A percentile compares a stretch with the other conserved stretches of the same genome.
Evolutionary conservation across 2,329 filamentous ascomycete genomes (phyloP).

Genomic region (Cytospora piceicola): DNA sequence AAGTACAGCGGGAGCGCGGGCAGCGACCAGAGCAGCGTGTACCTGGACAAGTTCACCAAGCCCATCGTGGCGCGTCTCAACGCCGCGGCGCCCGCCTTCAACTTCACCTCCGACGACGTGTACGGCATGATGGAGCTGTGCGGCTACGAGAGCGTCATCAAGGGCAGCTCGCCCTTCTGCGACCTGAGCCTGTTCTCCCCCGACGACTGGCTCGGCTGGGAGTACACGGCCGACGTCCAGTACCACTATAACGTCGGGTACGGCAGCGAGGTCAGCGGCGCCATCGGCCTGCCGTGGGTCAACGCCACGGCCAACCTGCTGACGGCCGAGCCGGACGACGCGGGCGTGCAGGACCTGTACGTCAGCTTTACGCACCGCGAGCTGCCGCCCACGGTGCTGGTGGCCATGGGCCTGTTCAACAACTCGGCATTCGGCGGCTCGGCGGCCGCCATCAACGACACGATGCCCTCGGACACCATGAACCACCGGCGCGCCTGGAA

Average conservation of each 20-base stretch:
- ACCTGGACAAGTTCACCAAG: conserved; percentile 59
- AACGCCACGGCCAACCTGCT: conserved; percentile 62
- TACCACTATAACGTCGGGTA: conserved; percentile 71
- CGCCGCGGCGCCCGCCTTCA: conserved; percentile 57
- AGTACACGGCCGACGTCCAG: conserved; percentile 66
- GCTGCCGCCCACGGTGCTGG: conserved; percentile 67
- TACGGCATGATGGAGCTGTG: conserved; percentile 69
- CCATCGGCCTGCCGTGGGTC: conserved; percentile 68
- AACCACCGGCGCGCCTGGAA: conserved; percentile 68
- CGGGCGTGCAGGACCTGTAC: conserved; percentile 60
- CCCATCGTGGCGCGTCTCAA: conserved; percentile 64
- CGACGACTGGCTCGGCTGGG: conserved; percentile 68
- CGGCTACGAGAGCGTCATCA: conserved; percentile 68
- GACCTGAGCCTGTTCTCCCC: conserved; percentile 61
- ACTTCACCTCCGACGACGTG: conserved; percentile 66
- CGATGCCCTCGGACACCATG: conserved; percentile 65
- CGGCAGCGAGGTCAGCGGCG: conserved; percentile 59
- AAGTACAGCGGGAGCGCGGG: conserved; percentile 63
- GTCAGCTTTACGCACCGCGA: conserved; percentile 73
- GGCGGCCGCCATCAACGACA: conserved; percentile 58
- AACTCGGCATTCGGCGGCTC: conserved; percentile 61
- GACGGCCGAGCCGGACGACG: conserved; percentile 38
- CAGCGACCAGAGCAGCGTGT: conserved; percentile 56
- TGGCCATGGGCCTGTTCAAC: conserved; percentile 72
- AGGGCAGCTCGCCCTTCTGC: conserved; percentile 65